phyloP scores from a whole-genome alignment of 1,139 yeast genomes.

The Pichia cactophila region DNA sequence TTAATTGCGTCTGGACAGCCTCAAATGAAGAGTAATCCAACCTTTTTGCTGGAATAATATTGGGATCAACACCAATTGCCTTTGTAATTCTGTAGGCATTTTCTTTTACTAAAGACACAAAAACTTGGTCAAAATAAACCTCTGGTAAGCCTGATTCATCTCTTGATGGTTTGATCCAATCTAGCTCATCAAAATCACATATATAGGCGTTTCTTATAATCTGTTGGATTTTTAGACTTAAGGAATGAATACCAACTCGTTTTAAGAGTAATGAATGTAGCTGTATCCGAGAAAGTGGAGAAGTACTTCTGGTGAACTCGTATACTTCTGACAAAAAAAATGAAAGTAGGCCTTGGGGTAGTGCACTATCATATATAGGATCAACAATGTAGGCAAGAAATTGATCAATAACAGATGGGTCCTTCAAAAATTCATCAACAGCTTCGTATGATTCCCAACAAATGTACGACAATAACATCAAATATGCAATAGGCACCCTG shows the following conservation, averaged over 20 bases:
- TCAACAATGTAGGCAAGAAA: constrained; percentile 62
- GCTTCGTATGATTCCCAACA: constrained; percentile 70
- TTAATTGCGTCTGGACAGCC: constrained; percentile 42
- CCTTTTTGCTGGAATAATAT: constrained; percentile 56
- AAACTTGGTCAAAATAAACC: constrained; percentile 61
- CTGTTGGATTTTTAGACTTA: constrained; percentile 63
- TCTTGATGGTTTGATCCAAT: constrained; percentile 39
- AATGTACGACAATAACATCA: constrained; percentile 72
- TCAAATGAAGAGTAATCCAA: constrained; percentile 69
- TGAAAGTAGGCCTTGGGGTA: constrained; percentile 72
- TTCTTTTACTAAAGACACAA: constrained; percentile 61
- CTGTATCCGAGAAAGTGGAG: constrained; percentile 65
- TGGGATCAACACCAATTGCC: constrained; percentile 70
- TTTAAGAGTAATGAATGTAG: constrained; percentile 55
- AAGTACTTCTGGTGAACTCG: constrained; percentile 67
- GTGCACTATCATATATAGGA: constrained; percentile 46
- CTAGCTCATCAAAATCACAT: constrained; percentile 47
- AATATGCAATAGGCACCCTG: constrained; percentile 70
- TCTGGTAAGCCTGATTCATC: constrained; percentile 85
- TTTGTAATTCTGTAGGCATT: constrained; percentile 62
- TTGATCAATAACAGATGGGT: constrained; percentile 57
- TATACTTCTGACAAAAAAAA: constrained; percentile 69
- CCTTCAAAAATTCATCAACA: constrained; percentile 69
- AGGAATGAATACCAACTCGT: constrained; percentile 76
- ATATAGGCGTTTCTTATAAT: constrained; percentile 55